phyloP scores from a whole-genome alignment of 495 filamentous ascomycete species.

The Hapsidospora chrysogenum region DNA sequence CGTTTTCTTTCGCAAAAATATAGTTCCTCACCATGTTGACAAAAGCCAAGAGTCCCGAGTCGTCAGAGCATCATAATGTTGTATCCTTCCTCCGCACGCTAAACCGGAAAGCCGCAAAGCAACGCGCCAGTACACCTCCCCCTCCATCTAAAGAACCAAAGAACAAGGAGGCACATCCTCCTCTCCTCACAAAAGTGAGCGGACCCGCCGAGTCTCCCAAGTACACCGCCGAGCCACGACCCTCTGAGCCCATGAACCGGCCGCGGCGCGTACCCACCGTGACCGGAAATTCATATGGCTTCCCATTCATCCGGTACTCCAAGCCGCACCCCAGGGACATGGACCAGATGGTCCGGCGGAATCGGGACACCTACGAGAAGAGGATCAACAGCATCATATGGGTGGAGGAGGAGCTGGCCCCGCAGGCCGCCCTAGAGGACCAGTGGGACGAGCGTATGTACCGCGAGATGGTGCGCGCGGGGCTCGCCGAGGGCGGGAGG shows the following conservation, averaged over 20 bases:
- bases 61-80: conserved; percentile 6
- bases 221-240: conserved; percentile 23
- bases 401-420: conserved; percentile 11
- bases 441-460: conserved; percentile 39
- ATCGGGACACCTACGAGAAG: conserved; percentile 20
- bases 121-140: conserved; percentile 1
- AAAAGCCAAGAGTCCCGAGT: conserved; percentile 2
- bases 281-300: conserved; percentile 32
- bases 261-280: conserved; percentile 39
- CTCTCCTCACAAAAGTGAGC: conserved; percentile 12
- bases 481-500: not conserved
- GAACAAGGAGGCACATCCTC: conserved; percentile 5
- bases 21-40: conserved; percentile 2
- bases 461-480: not conserved
- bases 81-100: conserved; percentile 8
- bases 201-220: conserved; percentile 17
- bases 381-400: conserved; percentile 11
- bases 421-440: conserved; percentile 39
- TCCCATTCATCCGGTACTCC: conserved; percentile 49
- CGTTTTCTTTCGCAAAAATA: too few relatives aligned
- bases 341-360: conserved; percentile 34
- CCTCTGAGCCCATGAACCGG: conserved; percentile 19
- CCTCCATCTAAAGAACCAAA: too few relatives aligned
- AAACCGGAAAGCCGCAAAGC: conserved; percentile 1
- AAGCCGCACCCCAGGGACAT: conserved; percentile 48